These are phyloP conservation scores for Colletotrichum aenigma DNA, from an alignment of 2,329 filamentous ascomycete genomes.

Conservation along the genomic window DNA sequence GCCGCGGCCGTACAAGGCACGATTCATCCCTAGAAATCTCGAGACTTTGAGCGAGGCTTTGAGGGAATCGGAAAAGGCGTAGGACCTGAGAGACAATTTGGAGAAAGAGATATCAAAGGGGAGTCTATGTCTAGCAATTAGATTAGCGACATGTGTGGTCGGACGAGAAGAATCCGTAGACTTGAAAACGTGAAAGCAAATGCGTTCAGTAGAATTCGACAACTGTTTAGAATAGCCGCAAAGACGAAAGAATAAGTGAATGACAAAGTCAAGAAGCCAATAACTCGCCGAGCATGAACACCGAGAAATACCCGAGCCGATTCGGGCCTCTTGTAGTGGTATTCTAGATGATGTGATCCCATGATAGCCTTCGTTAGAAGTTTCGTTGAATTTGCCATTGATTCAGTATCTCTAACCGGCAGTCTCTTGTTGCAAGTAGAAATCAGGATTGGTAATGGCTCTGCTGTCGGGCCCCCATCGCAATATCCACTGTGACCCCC, in stretches of 20 bases:
- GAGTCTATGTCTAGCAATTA: not conserved
- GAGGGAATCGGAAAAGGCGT: not conserved
- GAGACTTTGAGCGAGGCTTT: not conserved
- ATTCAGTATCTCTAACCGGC: not conserved
- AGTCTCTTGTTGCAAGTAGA: not conserved
- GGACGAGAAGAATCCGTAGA: not conserved
- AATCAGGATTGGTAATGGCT: not conserved
- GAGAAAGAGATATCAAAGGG: not conserved
- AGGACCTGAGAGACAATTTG: too few relatives aligned
- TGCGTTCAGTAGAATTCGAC: not conserved
- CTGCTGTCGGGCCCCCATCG: not conserved
- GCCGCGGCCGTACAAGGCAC: conserved; percentile 60
- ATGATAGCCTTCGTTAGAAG: rapidly evolving
- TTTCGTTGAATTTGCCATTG: rapidly evolving
- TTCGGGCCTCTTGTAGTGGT: too few relatives aligned
- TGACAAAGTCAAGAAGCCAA: rapidly evolving
- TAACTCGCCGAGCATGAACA: not conserved
- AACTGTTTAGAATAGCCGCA: rapidly evolving
- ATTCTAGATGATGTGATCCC: not conserved
- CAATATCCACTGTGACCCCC: not conserved
- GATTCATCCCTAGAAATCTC: conserved; percentile 55
- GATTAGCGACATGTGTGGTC: not conserved
- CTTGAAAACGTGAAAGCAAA: not conserved
- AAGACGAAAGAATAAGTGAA: not conserved
- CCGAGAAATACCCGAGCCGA: not conserved